Conservation (phyloP, 2,329 filamentous ascomycete genomes). For the Ophiostoma ulmi region DNA sequence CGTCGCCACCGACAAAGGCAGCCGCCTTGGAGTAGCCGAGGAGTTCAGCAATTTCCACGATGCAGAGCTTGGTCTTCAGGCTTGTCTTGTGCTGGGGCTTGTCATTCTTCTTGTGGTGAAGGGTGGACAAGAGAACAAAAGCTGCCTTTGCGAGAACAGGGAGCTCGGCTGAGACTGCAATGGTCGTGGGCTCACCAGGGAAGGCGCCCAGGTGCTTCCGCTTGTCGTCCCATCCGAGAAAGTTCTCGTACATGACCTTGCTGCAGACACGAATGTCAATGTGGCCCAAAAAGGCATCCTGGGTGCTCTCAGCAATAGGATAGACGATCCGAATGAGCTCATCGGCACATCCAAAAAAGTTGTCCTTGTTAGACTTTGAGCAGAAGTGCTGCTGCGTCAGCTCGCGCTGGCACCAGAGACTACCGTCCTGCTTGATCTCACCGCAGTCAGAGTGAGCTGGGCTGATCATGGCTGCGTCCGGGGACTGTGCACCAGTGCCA, state of each 20-base stretch:
- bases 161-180: background rate
- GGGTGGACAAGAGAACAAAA: background rate
- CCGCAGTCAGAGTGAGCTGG: background rate
- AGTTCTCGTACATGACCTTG: background rate
- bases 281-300: background rate
- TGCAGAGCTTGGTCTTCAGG: background rate
- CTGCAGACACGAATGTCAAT: constrained; percentile 11
- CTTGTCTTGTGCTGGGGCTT: background rate
- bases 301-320: background rate
- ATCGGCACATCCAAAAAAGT: background rate
- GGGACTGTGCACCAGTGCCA: background rate
- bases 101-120: background rate
- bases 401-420: background rate
- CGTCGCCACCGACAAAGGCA: background rate
- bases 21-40: background rate
- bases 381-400: background rate
- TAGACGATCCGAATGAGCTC: background rate
- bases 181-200: background rate
- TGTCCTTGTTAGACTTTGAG: background rate
- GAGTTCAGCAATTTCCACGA: background rate
- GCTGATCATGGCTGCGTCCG: background rate
- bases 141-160: background rate
- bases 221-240: background rate
- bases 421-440: background rate
- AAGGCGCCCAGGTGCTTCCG: background rate